Evolutionary conservation across 352 stramenopile genomes (phyloP).

Genomic region (Globisporangium apiculatum): DNA sequence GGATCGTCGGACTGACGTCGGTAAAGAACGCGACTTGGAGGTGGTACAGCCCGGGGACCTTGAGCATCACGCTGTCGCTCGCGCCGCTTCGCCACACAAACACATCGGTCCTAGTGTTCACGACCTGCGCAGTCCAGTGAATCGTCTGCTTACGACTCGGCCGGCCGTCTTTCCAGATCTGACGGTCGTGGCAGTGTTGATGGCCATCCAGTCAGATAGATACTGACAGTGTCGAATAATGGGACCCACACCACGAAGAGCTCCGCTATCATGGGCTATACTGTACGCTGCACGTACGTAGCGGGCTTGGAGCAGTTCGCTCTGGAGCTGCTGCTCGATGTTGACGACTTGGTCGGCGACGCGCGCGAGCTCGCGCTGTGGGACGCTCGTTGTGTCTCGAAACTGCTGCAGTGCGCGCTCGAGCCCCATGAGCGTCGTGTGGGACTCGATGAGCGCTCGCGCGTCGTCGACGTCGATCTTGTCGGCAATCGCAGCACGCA

Average conservation of each 20-base stretch:
- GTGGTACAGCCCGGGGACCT: constrained; percentile 61
- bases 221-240: neutral
- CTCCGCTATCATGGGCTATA: too few species aligned
- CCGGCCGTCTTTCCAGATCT: constrained; percentile 70
- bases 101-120: constrained; percentile 62
- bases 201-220: too few species aligned
- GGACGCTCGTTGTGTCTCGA: constrained; percentile 17
- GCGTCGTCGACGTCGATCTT: constrained; percentile 32
- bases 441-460: constrained; percentile 22
- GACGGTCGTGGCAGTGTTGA: neutral
- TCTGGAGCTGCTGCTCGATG: constrained; percentile 48
- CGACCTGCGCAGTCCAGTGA: constrained; percentile 52
- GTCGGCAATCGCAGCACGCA: constrained; percentile 19
- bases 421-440: constrained; percentile 19
- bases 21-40: constrained; percentile 71
- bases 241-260: too few species aligned
- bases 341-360: constrained; percentile 30
- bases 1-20: constrained; percentile 35
- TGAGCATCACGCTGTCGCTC: constrained; percentile 33
- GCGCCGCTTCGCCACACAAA: constrained; percentile 54
- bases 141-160: constrained; percentile 53
- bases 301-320: constrained; percentile 66
- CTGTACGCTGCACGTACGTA: constrained; percentile 33
- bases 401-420: constrained; percentile 17
- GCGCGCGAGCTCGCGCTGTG: constrained; percentile 20